Base-by-base conservation (phyloP, 2,329 filamentous ascomycete genomes). In the Erysiphe pulchra region DNA sequence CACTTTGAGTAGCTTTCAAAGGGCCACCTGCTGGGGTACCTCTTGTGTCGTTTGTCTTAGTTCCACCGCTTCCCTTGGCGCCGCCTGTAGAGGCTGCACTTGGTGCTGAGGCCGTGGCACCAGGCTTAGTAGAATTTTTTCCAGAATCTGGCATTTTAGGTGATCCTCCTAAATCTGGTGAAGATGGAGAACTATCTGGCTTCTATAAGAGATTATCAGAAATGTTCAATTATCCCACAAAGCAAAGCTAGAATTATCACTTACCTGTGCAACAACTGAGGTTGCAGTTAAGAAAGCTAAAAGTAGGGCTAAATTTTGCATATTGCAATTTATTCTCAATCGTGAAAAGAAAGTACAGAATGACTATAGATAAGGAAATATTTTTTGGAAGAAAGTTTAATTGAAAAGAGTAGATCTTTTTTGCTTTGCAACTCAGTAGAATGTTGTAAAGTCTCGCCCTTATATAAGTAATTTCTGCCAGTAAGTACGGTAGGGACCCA, bases 11-110 rank as follows among this genome's bases (percentile, higher is more conserved):
- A 6, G 51, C 39, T n/a, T 51, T 48, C n/a, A 42, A 45, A 12
- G 47, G 36, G 53, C 61, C 38, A 53, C 60, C 47, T 55, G 55
- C 44, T 18, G 45, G 45, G 12, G 43, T 48, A 11, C 40, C 45
- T n/a, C 46, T 48, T 1, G 42, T 47, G 13, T 45, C 45, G 18
- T 36, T 48, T 12, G 46, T 44, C 18, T 42, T 46, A 17, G 4
- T 38, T 32, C 42, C 31, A 12, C n/a, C 12, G 18, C 4, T 18
- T 28, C 44, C 44, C 12, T 32, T 45, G 2, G 32, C 17, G 10
- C 32, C 32, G 10, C 32, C 9, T n/a, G 32, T 34, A n/a, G 32
- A 12, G 32, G 32, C 32, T 12, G 32, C 11, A n/a, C 14, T 34
- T 12, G 32, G 32, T 2, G 11, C 32, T 12, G 11, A 12, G 11